Percentiles rank a stretch among this genome's conserved stretches.
phyloP scores from a whole-genome alignment of 139 green algal genomes.

The Diplosphaera chodatii region DNA sequence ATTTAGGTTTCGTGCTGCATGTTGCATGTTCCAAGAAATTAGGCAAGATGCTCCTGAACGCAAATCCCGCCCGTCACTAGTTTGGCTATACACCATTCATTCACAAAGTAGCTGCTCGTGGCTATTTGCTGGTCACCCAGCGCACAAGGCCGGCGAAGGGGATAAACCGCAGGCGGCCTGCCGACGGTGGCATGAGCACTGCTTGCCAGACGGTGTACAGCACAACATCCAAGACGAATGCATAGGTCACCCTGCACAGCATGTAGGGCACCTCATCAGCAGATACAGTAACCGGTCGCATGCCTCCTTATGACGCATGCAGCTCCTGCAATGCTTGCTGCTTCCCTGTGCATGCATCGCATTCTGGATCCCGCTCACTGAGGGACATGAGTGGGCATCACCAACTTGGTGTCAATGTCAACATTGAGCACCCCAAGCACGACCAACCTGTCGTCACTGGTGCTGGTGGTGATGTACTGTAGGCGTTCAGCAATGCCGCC shows the following conservation, averaged over 20 bases:
- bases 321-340: too few species aligned
- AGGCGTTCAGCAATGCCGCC: conserved; percentile 45
- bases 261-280: background rate
- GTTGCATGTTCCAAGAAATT: too few species aligned
- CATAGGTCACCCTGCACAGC: conserved; percentile 58
- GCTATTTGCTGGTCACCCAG: conserved; percentile 36
- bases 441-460: background rate
- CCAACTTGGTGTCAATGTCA: too few species aligned
- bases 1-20: too few species aligned
- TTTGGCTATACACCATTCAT: too few species aligned
- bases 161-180: conserved; percentile 40
- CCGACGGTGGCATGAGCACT: conserved; percentile 47
- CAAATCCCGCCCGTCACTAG: too few species aligned
- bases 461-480: conserved; percentile 15
- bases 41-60: too few species aligned
- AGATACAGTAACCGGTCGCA: too few species aligned
- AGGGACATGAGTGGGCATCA: too few species aligned
- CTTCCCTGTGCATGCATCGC: too few species aligned
- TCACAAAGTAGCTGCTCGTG: background rate
- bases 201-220: conserved; percentile 77
- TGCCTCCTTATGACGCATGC: too few species aligned
- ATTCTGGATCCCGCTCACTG: too few species aligned
- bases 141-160: conserved; percentile 72
- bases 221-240: conserved; percentile 66
- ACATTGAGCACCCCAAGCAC: background rate